phyloP scores from a whole-genome alignment of 83 land plant species.

The Isoetes engelmannii region DNA sequence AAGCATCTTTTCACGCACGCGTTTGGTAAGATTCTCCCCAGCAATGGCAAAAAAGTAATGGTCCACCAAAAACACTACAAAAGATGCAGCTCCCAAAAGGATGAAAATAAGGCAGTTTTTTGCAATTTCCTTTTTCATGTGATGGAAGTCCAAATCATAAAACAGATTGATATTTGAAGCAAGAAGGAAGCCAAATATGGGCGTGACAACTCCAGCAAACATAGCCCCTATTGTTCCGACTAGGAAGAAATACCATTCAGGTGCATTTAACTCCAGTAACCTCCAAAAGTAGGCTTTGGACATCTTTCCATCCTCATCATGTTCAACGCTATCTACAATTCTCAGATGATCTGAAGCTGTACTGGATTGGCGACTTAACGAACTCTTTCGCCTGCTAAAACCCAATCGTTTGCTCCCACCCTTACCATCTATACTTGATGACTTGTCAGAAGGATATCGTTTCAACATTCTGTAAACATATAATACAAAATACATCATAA shows the following conservation, averaged over 20 bases:
- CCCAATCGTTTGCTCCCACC: no score
- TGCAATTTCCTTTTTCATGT: conserved; percentile 14
- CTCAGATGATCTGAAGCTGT: neutral
- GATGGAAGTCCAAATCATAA: conserved; percentile 12
- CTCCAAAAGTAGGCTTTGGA: conserved; percentile 13
- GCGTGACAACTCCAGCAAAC: conserved; percentile 20
- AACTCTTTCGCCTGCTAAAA: no score
- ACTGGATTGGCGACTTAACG: neutral
- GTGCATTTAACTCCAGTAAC: conserved; percentile 22
- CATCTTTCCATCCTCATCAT: neutral
- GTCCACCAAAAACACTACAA: conserved; percentile 17
- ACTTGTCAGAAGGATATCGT: no score
- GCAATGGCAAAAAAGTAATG: conserved; percentile 34
- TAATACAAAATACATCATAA: no score
- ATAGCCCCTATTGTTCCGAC: conserved; percentile 25
- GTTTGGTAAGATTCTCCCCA: conserved; percentile 35
- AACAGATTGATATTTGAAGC: conserved; percentile 18
- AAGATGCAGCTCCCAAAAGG: conserved; percentile 11
- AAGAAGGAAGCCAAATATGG: conserved; percentile 42
- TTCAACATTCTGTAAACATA: no score
- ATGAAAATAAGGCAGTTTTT: conserved; percentile 19
- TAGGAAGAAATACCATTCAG: conserved; percentile 30
- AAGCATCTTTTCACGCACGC: conserved; percentile 34
- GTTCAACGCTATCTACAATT: neutral
- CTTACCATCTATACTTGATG: no score